Percentiles rank a stretch among this genome's conserved stretches.
phyloP scores from a whole-genome alignment of 2,329 filamentous ascomycete genomes.

The Alternaria incomplexa region DNA sequence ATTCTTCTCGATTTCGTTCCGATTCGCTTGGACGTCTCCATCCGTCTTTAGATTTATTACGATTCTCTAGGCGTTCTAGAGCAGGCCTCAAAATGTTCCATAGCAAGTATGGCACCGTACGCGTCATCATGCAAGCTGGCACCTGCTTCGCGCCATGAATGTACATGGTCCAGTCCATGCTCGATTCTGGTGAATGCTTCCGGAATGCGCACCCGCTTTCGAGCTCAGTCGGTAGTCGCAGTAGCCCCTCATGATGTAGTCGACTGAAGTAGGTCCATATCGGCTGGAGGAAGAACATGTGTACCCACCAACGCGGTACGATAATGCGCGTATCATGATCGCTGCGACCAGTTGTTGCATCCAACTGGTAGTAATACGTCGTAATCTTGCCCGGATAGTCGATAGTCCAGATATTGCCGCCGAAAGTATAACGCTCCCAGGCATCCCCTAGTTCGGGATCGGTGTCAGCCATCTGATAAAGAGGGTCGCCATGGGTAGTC shows the following conservation, averaged over 20 bases:
- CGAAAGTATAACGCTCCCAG: conserved; percentile 7
- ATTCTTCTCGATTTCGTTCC: background rate
- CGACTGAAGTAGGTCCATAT: conserved; percentile 2
- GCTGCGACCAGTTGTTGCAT: background rate
- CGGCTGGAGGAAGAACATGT: conserved; percentile 1
- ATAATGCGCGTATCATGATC: background rate
- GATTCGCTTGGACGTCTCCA: background rate
- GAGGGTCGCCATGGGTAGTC: background rate
- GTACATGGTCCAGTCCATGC: background rate
- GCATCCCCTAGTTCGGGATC: conserved; percentile 5
- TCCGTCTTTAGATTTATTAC: background rate
- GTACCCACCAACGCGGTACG: conserved; percentile 8
- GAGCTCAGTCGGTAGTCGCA: background rate
- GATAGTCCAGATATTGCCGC: conserved; percentile 7
- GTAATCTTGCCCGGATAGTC: conserved; percentile 1
- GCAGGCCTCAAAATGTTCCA: background rate
- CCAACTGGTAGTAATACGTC: background rate
- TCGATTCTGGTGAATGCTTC: background rate
- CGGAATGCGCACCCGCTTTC: conserved; percentile 4
- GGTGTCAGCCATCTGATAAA: background rate
- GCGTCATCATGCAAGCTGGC: background rate
- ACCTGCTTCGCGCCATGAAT: background rate
- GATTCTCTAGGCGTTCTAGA: background rate
- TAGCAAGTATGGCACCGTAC: background rate
- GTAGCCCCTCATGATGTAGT: background rate